These are phyloP conservation scores for Mycosphaerella sp. DNA, from an alignment of 2,329 filamentous ascomycete species.

Conservation along the genomic window DNA sequence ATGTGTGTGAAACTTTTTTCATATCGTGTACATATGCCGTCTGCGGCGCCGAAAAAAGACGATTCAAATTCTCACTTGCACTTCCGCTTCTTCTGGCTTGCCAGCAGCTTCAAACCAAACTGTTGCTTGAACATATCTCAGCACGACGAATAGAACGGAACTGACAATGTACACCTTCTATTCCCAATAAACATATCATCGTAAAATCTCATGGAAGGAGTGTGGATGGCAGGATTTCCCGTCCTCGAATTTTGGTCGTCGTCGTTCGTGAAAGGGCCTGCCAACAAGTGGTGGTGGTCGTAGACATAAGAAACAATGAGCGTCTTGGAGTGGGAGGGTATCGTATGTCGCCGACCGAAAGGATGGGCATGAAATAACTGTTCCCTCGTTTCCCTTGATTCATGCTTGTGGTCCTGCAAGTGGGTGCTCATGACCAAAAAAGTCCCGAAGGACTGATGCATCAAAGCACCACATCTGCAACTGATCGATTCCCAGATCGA, in stretches of 20 bases:
- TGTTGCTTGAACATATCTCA: background rate
- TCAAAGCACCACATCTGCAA: slow-evolving; percentile 26
- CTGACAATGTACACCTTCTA: background rate
- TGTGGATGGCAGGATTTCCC: slow-evolving; percentile 24
- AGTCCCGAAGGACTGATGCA: background rate
- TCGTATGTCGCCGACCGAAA: background rate
- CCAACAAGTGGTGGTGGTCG: slow-evolving; percentile 19
- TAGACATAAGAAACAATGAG: slow-evolving; percentile 11
- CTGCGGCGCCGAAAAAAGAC: background rate
- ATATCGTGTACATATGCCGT: background rate
- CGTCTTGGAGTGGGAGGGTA: slow-evolving; percentile 6
- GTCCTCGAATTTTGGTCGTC: slow-evolving; percentile 9
- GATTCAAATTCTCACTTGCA: background rate
- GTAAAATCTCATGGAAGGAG: slow-evolving; percentile 25
- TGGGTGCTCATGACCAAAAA: background rate
- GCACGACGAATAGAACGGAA: background rate
- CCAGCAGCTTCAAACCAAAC: background rate
- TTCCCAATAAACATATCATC: slow-evolving; percentile 15
- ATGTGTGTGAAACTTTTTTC: background rate
- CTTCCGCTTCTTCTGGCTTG: background rate
- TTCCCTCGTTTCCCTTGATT: slow-evolving; percentile 1
- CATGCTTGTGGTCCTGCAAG: slow-evolving; percentile 3
- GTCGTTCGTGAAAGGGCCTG: slow-evolving; percentile 24
- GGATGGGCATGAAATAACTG: slow-evolving; percentile 12
- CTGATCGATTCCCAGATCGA: slow-evolving; percentile 25